phyloP scores from a whole-genome alignment of 2,329 filamentous ascomycete genomes.

The Chalara sp. region DNA sequence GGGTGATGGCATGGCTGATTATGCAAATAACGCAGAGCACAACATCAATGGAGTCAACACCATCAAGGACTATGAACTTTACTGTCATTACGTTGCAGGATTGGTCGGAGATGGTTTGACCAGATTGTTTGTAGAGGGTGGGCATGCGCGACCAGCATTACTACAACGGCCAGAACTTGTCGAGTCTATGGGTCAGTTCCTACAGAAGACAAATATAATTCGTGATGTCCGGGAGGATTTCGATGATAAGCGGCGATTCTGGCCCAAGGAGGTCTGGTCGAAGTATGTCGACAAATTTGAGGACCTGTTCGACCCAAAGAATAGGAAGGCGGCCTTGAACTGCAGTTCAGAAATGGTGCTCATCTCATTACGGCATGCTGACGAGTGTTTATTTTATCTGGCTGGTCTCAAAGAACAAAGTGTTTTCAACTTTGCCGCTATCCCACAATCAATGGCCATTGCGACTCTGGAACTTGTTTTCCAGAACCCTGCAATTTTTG shows the following conservation, averaged over 20 bases:
- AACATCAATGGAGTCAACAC: conserved; percentile 76
- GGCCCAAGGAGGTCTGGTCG: conserved; percentile 94
- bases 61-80: conserved; percentile 84
- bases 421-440: conserved; percentile 98
- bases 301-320: conserved; percentile 78
- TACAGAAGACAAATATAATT: conserved; percentile 99
- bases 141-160: conserved; percentile 80
- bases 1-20: conserved; percentile 99
- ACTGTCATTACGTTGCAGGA: conserved; percentile 98
- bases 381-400: conserved; percentile 97
- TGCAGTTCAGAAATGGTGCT: conserved; percentile 93
- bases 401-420: conserved; percentile 91
- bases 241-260: conserved; percentile 83
- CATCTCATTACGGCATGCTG: conserved; percentile 76
- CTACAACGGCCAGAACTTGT: conserved; percentile 72
- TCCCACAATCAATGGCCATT: conserved; percentile 96
- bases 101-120: conserved; percentile 94
- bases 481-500: conserved; percentile 80
- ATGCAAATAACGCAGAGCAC: conserved; percentile 75
- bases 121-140: conserved; percentile 78
- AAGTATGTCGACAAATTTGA: conserved; percentile 88
- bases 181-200: conserved; percentile 94
- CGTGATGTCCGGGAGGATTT: conserved; percentile 89
- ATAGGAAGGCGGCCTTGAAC: conserved; percentile 70
- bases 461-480: conserved; percentile 89